These are phyloP conservation scores for Metschnikowia hibisci DNA, from an alignment of 805 yeast species.

Conservation along the genomic window DNA sequence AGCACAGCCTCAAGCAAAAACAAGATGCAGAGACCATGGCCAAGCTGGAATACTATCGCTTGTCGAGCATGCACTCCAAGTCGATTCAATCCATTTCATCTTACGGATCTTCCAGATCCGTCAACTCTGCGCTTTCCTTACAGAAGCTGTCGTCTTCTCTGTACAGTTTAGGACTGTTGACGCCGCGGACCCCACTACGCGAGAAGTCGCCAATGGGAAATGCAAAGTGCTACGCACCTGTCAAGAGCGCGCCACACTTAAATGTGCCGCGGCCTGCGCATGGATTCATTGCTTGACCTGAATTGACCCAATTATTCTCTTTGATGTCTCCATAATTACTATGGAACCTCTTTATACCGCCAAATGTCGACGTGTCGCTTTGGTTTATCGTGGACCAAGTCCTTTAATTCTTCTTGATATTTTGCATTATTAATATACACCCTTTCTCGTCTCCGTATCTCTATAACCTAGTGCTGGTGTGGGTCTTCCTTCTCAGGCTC, in stretches of 20 bases:
- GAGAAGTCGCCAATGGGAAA: slow-evolving; percentile 12
- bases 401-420: background rate
- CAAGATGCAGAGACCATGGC: slow-evolving; percentile 13
- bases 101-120: slow-evolving; percentile 10
- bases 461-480: slow-evolving; percentile 60
- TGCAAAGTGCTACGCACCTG: background rate
- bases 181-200: slow-evolving; percentile 16
- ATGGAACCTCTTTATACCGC: background rate
- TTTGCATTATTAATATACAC: slow-evolving; percentile 5
- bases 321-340: too few species aligned
- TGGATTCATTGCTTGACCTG: slow-evolving; percentile 1
- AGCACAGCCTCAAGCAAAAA: slow-evolving; percentile 23
- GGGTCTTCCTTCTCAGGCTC: slow-evolving; percentile 91
- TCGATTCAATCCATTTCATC: slow-evolving; percentile 17
- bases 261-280: background rate
- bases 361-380: background rate
- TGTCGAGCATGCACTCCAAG: slow-evolving; percentile 16
- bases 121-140: slow-evolving; percentile 13
- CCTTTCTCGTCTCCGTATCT: background rate
- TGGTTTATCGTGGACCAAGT: background rate
- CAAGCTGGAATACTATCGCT: slow-evolving; percentile 18
- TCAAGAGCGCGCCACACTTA: slow-evolving; percentile 4
- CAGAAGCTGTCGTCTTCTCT: slow-evolving; percentile 10
- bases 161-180: slow-evolving; percentile 11
- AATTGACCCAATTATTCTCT: too few species aligned